Evolutionary conservation across 1,284 basidiomycete species (phyloP).

Genomic region (Polyporus tsugae): DNA sequence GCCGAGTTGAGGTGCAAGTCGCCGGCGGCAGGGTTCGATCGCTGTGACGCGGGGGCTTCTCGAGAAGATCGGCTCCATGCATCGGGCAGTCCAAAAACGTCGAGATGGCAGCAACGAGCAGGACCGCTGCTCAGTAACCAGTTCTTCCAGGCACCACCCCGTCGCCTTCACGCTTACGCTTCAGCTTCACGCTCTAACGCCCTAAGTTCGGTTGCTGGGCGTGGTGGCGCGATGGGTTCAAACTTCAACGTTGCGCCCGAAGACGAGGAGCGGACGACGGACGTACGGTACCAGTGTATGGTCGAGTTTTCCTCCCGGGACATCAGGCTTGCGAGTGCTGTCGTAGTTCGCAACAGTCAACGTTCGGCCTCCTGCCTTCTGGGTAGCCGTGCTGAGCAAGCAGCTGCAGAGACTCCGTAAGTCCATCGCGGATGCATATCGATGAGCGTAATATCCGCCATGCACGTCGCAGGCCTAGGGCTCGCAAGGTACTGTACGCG

Average conservation of each 20-base stretch:
- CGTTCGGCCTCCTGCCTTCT: not conserved
- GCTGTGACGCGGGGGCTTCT: not conserved
- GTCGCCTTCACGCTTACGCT: not conserved
- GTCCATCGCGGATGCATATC: not conserved
- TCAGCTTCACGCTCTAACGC: not conserved
- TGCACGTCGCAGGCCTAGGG: not conserved
- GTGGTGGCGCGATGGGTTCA: not conserved
- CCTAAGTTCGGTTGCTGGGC: not conserved
- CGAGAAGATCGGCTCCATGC: not conserved
- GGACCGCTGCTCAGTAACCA: not conserved
- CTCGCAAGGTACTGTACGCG: not conserved
- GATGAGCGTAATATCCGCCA: not conserved
- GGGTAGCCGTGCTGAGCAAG: not conserved
- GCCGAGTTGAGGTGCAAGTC: not conserved
- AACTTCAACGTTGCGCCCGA: too few relatives aligned
- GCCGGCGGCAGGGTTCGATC: not conserved
- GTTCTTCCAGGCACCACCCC: not conserved
- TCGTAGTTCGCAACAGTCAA: too few relatives aligned
- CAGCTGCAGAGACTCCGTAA: not conserved
- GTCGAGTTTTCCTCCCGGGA: too few relatives aligned
- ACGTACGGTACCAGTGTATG: too few relatives aligned
- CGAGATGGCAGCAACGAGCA: not conserved
- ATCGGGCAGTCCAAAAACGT: not conserved
- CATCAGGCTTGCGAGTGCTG: too few relatives aligned
- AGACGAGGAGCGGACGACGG: too few relatives aligned